Conservation (phyloP, 1,139 yeast genomes). For the Debaryomyces psychrophilus region DNA sequence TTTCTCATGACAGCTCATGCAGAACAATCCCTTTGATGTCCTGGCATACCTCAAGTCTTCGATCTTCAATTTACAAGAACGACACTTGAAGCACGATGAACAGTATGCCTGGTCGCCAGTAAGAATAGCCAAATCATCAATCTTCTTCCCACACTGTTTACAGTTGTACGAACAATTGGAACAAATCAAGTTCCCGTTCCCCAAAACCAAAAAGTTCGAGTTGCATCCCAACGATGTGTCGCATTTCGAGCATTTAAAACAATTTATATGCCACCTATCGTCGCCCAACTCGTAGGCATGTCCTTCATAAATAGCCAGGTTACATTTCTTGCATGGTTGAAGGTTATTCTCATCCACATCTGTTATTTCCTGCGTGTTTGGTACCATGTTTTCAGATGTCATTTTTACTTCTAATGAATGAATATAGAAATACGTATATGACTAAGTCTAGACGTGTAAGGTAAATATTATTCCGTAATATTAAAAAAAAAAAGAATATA, state of each 20-base stretch:
- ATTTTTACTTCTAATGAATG: background rate
- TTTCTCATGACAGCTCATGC: slow-evolving; percentile 91
- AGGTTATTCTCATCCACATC: slow-evolving; percentile 16
- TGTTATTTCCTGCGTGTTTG: slow-evolving; percentile 2
- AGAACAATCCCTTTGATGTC: slow-evolving; percentile 90
- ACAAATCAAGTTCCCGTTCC: slow-evolving; percentile 90
- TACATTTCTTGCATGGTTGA: slow-evolving; percentile 48
- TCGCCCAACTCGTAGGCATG: slow-evolving; percentile 87
- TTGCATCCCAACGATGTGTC: slow-evolving; percentile 77
- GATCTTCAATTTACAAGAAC: slow-evolving; percentile 84
- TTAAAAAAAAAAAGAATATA: background rate
- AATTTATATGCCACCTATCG: slow-evolving; percentile 93
- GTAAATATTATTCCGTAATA: background rate
- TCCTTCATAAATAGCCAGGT: slow-evolving; percentile 61
- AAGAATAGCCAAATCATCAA: slow-evolving; percentile 92
- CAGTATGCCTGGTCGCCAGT: slow-evolving; percentile 97
- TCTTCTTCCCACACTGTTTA: slow-evolving; percentile 83
- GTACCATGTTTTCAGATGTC: background rate
- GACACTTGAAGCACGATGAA: slow-evolving; percentile 86
- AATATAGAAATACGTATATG: background rate
- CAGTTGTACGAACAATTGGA: slow-evolving; percentile 90
- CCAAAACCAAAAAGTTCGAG: slow-evolving; percentile 85
- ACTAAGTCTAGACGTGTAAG: slow-evolving; percentile 4
- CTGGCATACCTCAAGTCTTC: slow-evolving; percentile 92
- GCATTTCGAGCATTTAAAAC: slow-evolving; percentile 90